These are phyloP conservation scores for Echinochloa phyllopogon DNA, from an alignment of 176 grass and related monocot genomes.

Conservation along the genomic window DNA sequence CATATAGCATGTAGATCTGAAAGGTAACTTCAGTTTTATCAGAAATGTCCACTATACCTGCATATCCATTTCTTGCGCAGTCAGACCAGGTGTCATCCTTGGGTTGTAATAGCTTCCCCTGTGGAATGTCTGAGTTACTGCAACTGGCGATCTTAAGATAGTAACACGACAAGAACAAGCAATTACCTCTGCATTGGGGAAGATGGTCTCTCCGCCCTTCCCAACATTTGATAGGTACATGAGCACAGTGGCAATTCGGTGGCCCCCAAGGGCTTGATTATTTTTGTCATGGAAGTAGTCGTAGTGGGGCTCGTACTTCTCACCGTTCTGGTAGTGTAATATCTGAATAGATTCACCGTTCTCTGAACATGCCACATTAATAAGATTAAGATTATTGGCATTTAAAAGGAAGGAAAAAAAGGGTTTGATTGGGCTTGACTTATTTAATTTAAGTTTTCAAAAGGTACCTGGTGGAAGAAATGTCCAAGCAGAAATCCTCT, in stretches of 20 bases:
- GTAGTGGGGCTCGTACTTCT: slow-evolving; percentile 90
- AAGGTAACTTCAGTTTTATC: slow-evolving; percentile 6
- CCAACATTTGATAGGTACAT: slow-evolving; percentile 87
- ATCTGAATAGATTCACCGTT: slow-evolving; percentile 90
- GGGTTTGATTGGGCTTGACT: background rate
- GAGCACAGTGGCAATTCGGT: slow-evolving; percentile 82
- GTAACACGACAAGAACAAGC: background rate
- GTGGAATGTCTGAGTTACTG: slow-evolving; percentile 41
- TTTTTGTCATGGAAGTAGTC: slow-evolving; percentile 92
- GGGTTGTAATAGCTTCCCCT: slow-evolving; percentile 72
- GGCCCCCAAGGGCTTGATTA: slow-evolving; percentile 83
- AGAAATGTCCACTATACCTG: slow-evolving; percentile 53
- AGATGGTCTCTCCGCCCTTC: slow-evolving; percentile 90
- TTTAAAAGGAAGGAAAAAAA: slow-evolving; percentile 20
- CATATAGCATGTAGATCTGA: background rate
- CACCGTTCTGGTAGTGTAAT: slow-evolving; percentile 79
- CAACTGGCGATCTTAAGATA: background rate
- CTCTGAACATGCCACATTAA: slow-evolving; percentile 49
- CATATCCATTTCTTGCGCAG: slow-evolving; percentile 87
- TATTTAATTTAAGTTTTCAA: background rate
- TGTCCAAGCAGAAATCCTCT: slow-evolving; percentile 83
- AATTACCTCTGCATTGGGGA: slow-evolving; percentile 85
- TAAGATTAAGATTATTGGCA: slow-evolving; percentile 25
- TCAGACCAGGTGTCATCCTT: slow-evolving; percentile 87
- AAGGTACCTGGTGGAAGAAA: slow-evolving; percentile 79